Evolutionary conservation across 106 monocot genomes (phyloP).

Genomic region (Gastrodia elata): DNA sequence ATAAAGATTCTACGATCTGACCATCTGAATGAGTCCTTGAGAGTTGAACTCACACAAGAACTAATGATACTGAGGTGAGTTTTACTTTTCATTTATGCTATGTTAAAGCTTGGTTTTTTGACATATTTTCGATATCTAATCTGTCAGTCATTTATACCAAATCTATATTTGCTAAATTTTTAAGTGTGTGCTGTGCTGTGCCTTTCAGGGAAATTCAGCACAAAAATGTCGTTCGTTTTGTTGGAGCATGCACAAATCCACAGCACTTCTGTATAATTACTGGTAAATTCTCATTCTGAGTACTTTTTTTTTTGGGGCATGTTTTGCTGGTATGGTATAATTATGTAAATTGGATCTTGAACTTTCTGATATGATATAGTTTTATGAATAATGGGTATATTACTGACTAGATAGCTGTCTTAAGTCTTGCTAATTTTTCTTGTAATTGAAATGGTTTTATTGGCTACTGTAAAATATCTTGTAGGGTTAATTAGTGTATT

Average conservation of each 20-base stretch:
- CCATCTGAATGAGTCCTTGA: conserved; percentile 45
- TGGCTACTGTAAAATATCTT: neutral
- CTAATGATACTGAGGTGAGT: conserved; percentile 69
- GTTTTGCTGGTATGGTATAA: neutral
- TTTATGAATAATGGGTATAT: neutral
- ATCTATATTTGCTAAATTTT: neutral
- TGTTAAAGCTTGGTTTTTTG: neutral
- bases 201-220: conserved; percentile 50
- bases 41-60: conserved; percentile 85
- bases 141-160: neutral
- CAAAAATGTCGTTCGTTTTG: conserved; percentile 49
- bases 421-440: neutral
- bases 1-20: conserved; percentile 73
- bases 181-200: neutral
- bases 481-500: neutral
- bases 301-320: neutral
- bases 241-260: conserved; percentile 54
- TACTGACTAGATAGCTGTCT: neutral
- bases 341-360: neutral
- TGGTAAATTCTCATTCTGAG: conserved; percentile 20
- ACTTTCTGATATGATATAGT: neutral
- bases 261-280: conserved; percentile 52
- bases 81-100: neutral
- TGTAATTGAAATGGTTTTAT: neutral
- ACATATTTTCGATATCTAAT: neutral